A percentile compares a stretch with the other conserved stretches of the same genome.
Evolutionary conservation across 1,284 basidiomycete genomes (phyloP).

Genomic region (Ceratobasidium sp.): DNA sequence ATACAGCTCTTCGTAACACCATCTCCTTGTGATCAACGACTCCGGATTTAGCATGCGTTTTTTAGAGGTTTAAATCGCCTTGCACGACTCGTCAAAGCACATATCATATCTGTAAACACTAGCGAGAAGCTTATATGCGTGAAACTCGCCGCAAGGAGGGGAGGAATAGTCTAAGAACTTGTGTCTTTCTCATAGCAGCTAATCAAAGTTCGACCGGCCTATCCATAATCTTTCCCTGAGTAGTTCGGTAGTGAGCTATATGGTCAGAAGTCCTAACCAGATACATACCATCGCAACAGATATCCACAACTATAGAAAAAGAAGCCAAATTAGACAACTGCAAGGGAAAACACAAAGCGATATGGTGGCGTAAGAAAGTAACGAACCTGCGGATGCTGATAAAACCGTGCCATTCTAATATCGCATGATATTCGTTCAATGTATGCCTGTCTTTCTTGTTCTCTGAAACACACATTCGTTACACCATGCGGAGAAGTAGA

Average conservation of each 20-base stretch:
- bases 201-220: conserved; percentile 32
- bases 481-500: neutral
- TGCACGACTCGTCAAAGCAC: no score
- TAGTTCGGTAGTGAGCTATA: neutral
- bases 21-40: no score
- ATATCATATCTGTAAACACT: no score
- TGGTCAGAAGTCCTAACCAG: neutral
- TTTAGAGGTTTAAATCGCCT: no score
- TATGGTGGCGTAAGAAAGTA: neutral
- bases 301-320: conserved; percentile 37
- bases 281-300: conserved; percentile 39
- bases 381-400: conserved; percentile 41
- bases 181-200: neutral
- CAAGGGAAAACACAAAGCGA: neutral
- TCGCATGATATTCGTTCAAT: neutral
- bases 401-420: conserved; percentile 4
- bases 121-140: neutral
- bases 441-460: conserved; percentile 35
- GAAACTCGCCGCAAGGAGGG: neutral
- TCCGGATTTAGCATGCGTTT: no score
- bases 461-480: conserved; percentile 1
- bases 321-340: neutral
- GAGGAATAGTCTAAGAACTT: neutral
- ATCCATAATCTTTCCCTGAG: conserved; percentile 41
- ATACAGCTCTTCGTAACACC: no score